Percentiles rank a stretch among this genome's conserved stretches.
Conservation (phyloP, 371 early-diverging fungal species). For the Capniomyces stellatus region DNA sequence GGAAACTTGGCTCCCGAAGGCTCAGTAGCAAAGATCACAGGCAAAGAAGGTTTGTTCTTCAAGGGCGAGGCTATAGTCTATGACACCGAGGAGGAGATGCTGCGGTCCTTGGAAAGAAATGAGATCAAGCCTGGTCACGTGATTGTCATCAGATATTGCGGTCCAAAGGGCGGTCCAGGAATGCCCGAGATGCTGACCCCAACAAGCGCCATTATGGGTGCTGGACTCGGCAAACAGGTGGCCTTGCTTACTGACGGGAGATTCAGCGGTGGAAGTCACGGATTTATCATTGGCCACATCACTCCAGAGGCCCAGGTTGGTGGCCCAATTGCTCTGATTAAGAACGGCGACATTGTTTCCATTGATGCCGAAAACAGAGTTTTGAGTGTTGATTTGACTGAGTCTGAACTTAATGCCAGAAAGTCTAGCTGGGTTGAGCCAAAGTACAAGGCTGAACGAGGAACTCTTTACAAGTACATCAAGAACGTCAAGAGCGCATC, state of each 20-base stretch:
- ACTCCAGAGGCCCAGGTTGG: constrained; percentile 93
- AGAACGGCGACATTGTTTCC: constrained; percentile 66
- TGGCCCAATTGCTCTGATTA: constrained; percentile 81
- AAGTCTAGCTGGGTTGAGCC: constrained; percentile 50
- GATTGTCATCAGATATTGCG: constrained; percentile 75
- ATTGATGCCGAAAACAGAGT: constrained; percentile 67
- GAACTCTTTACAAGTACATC: constrained; percentile 77
- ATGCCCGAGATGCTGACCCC: constrained; percentile 95
- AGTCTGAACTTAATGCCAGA: constrained; percentile 55
- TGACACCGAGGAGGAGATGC: constrained; percentile 78
- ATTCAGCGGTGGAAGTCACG: constrained; percentile 94
- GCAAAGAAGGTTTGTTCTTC: constrained; percentile 87
- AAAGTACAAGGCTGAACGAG: constrained; percentile 68
- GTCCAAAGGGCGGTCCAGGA: constrained; percentile 83
- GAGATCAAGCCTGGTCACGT: constrained; percentile 76
- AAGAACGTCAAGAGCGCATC: constrained; percentile 67
- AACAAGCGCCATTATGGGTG: constrained; percentile 92
- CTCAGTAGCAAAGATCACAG: constrained; percentile 96
- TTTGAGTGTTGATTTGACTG: constrained; percentile 50
- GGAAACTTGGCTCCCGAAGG: constrained; percentile 95
- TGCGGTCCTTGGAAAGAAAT: constrained; percentile 58
- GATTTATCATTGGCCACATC: constrained; percentile 96
- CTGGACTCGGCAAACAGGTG: constrained; percentile 90
- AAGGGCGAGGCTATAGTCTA: constrained; percentile 73
- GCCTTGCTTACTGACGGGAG: constrained; percentile 92